A percentile compares a stretch with the other conserved stretches of the same genome.
Evolutionary conservation across 78 protist genomes (phyloP).

Genomic region (Dictyostelium firmibasis): DNA sequence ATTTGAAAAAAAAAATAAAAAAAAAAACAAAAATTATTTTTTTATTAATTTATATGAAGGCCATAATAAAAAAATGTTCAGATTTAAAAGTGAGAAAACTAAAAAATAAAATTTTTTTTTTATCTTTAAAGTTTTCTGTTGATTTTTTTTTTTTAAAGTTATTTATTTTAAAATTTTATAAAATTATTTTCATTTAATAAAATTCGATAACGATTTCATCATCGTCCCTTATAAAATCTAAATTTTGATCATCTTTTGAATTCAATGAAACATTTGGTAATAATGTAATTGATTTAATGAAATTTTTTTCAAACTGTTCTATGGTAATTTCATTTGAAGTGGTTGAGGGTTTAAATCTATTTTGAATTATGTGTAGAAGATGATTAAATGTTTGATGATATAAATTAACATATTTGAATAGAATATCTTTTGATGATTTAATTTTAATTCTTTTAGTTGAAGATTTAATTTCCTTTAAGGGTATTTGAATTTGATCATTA

Average conservation of each 20-base stretch:
- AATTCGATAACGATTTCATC: constrained; percentile 38
- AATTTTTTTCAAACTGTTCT: constrained; percentile 8
- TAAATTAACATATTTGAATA: constrained; percentile 14
- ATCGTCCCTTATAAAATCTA: constrained; percentile 31
- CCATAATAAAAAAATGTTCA: too few relatives aligned
- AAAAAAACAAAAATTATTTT: too few relatives aligned
- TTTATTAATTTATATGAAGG: too few relatives aligned
- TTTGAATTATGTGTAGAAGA: background rate
- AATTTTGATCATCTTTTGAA: constrained; percentile 9
- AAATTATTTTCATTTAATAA: background rate
- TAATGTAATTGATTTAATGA: constrained; percentile 21
- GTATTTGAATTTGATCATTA: background rate
- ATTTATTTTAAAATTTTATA: background rate
- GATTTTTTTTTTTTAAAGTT: too few relatives aligned
- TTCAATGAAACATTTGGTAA: constrained; percentile 29
- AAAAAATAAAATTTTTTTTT: too few relatives aligned
- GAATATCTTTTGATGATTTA: background rate
- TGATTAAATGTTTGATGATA: constrained; percentile 22
- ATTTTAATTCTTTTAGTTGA: constrained; percentile 20
- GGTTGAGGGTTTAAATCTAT: background rate
- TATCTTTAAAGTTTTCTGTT: too few relatives aligned
- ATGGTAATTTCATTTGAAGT: background rate
- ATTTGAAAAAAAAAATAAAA: too few relatives aligned
- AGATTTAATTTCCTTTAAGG: background rate
- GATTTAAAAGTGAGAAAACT: too few relatives aligned